Base-by-base conservation (phyloP, 2,329 filamentous ascomycete genomes). In the Paraphaeosphaeria minitans region DNA sequence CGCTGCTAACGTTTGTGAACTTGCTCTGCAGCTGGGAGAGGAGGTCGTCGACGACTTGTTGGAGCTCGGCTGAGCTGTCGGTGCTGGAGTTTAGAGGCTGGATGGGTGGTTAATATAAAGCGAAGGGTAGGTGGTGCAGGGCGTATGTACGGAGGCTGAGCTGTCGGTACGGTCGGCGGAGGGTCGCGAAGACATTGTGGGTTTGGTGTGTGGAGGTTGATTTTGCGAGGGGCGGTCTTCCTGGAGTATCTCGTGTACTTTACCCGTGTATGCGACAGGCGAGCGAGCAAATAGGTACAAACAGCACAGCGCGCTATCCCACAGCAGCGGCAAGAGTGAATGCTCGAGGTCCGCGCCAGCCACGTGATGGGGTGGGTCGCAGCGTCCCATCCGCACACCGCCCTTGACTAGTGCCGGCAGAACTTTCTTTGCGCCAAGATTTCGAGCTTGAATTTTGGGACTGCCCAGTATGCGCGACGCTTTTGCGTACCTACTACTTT, bases 21-120 rank as follows among this genome's bases (percentile, higher is more conserved):
- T 96, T 96, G 76, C 87, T 89, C 53, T 91, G 91, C 0, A 97
- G 80, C 47, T 92, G 89, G 73, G 93, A 92, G 4, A 97, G 81
- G 2, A 97, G 84, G 42, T 97, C 92, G 67, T 97, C 93, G 1
- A 97, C 89, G 1, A 93, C 91, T 4, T 86, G 87, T 2, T 88
- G 88, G 57, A 96, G 84, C 72, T 94, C 89, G 45, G 84, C 82
- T 10, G 72, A 73, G 53, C 64, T 64, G 57, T 77, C 74, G 31
- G 59, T 60, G 35, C 61, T 66, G 16, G 67, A 60, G 48, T 64
- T 61, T 19, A 67, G 54, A 0, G 71, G 66, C 67, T 55, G 4
- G 12, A 2, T 3, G 16, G 22, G 6, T 4, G 14, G 43, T 61
- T 52, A 59, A 57, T 27, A 29, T 31, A 13, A 13, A 12, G 10